phyloP scores from a whole-genome alignment of 1,284 basidiomycete genomes.

The Bondarzewia mesenterica region DNA sequence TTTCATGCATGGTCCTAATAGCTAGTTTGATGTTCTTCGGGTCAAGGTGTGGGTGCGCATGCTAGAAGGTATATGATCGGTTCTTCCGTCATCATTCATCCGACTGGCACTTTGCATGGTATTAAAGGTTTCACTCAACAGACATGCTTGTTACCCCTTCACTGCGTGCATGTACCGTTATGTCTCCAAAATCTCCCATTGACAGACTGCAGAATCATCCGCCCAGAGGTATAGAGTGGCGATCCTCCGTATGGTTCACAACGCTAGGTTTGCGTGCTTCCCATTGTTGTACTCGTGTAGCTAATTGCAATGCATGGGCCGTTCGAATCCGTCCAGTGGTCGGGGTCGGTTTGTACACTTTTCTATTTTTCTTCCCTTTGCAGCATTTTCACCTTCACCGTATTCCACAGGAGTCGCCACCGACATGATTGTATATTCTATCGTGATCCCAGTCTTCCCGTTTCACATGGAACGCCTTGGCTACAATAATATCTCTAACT shows the following conservation, averaged over 20 bases:
- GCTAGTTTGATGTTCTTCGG: too few species aligned
- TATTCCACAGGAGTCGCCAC: constrained; percentile 58
- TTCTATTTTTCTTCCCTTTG: neutral
- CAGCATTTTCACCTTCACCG: too few species aligned
- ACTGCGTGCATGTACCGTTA: neutral
- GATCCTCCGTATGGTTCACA: neutral
- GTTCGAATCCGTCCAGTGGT: neutral
- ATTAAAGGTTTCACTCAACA: too few species aligned
- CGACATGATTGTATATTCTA: constrained; percentile 60
- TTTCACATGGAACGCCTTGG: constrained; percentile 57
- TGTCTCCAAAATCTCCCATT: neutral
- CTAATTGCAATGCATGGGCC: neutral
- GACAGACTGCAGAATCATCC: neutral
- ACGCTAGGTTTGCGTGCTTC: neutral
- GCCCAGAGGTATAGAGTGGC: neutral
- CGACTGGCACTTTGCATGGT: too few species aligned
- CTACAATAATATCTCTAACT: constrained; percentile 43
- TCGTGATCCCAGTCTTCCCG: constrained; percentile 69
- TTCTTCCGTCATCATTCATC: too few species aligned
- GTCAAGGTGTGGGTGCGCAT: too few species aligned
- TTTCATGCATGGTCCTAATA: too few species aligned
- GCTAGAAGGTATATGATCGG: too few species aligned
- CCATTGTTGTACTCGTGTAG: neutral
- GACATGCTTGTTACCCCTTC: too few species aligned
- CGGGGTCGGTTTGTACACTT: neutral